Base-by-base conservation (phyloP, 306 rosid genomes). In the Vigna angularis region DNA sequence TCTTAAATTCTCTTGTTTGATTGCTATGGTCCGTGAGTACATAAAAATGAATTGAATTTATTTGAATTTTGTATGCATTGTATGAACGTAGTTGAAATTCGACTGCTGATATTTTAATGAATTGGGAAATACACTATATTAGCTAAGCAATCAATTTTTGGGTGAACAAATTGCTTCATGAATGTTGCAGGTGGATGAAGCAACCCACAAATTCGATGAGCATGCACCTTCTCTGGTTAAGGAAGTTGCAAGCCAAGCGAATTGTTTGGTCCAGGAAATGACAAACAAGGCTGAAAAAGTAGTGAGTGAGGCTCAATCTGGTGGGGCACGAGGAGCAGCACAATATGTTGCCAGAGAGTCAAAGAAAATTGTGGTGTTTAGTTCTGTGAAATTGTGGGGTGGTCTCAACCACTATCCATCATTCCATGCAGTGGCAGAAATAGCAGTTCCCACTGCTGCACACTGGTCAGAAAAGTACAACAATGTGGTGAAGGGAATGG, bases 391-490 rank as follows among this genome's bases (percentile, higher is more conserved):
- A 80, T 9, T 87, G 70, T 92, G 92, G 91, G 4, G 12, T 36
- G 83, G 70, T 36, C 82, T 91, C 3, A 77, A 86, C 83, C 77
- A 80, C 66, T 83, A 74, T 14, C 73, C 79, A 11, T 67, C 82
- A 15, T 24, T 94, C 73, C 97, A 85, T 69, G 79, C 71, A 30
- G 85, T 88, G 58, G 90, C 94, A 9, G 78, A 83, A 73, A 65
- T 79, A 87, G 90, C 87, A 1, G 81, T 87, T 63, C 91, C 93
- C 0, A 74, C 81, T 0, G 88, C 67, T 36, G 85, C 86, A 11
- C 82, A 74, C 66, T 88, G 83, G 83, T 81, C 83, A 7, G 88
- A 86, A 69, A 90, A 74, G 47, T 94, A 94, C 85, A 92, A 94
- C 87, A 55, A 73, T 12, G 73, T 70, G 45, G 84, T 90, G 0